phyloP scores from a whole-genome alignment of 805 yeast species.

The Starmerella vitae region DNA sequence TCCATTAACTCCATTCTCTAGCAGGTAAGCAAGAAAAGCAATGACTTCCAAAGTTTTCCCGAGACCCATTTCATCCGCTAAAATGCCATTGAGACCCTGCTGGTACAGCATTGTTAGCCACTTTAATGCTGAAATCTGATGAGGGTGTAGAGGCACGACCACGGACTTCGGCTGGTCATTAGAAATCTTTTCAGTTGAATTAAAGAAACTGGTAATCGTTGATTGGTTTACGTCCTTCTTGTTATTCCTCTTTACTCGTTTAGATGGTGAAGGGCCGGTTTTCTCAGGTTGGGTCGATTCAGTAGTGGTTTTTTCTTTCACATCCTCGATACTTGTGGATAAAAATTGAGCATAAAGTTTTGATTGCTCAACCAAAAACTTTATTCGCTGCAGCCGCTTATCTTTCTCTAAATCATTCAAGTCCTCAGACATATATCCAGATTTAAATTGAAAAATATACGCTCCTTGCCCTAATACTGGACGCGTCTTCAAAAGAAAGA shows the following conservation, averaged over 20 bases:
- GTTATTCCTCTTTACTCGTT: background rate
- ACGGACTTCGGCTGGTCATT: conserved; percentile 41
- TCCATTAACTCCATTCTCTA: conserved; percentile 64
- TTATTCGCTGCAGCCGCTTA: conserved; percentile 49
- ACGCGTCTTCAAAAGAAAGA: no score
- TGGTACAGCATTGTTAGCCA: conserved; percentile 84
- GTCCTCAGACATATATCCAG: conserved; percentile 7
- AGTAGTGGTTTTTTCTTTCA: conserved; percentile 20
- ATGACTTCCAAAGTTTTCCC: conserved; percentile 90
- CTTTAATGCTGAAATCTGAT: conserved; percentile 80
- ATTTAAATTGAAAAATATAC: no score
- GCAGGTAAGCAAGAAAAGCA: conserved; percentile 57
- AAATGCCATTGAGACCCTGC: conserved; percentile 86
- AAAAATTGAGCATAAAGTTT: conserved; percentile 79
- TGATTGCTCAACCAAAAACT: conserved; percentile 70
- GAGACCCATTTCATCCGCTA: conserved; percentile 96
- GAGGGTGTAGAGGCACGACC: conserved; percentile 57
- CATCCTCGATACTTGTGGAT: conserved; percentile 47
- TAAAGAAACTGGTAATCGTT: conserved; percentile 3
- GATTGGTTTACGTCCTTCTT: background rate
- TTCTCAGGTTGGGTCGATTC: background rate
- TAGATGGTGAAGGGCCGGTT: background rate
- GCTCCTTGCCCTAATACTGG: no score
- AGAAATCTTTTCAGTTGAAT: conserved; percentile 10
- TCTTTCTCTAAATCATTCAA: conserved; percentile 33